Evolutionary conservation across 2,329 filamentous ascomycete genomes (phyloP).

Genomic region (Fusarium multiceps): DNA sequence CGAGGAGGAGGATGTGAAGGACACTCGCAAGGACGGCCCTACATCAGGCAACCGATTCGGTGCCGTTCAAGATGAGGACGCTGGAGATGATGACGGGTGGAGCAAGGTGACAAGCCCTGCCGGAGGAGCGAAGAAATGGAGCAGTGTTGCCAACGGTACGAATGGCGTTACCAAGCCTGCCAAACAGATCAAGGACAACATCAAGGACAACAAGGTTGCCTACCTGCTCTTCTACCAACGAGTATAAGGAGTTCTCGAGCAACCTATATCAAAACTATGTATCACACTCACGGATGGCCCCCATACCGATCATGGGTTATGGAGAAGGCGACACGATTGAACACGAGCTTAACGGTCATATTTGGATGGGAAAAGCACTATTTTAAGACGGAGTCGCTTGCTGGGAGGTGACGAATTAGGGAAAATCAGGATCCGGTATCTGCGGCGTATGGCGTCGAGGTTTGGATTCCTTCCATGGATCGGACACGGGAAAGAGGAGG

Average conservation of each 20-base stretch:
- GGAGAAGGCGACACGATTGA: slow-evolving; percentile 40
- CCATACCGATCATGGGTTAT: slow-evolving; percentile 23
- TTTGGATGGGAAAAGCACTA: slow-evolving; percentile 45
- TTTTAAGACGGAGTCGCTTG: slow-evolving; percentile 42
- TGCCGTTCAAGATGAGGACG: slow-evolving; percentile 72
- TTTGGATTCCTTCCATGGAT: slow-evolving; percentile 32
- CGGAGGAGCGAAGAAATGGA: slow-evolving; percentile 78
- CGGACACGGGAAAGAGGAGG: slow-evolving; percentile 17
- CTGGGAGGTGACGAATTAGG: slow-evolving; percentile 36
- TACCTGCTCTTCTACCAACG: slow-evolving; percentile 96
- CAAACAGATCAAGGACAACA: slow-evolving; percentile 69
- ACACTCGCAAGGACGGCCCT: slow-evolving; percentile 51
- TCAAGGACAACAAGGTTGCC: slow-evolving; percentile 95
- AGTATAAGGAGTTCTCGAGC: slow-evolving; percentile 56
- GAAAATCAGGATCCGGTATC: slow-evolving; percentile 38
- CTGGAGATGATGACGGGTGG: slow-evolving; percentile 79
- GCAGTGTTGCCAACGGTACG: slow-evolving; percentile 73
- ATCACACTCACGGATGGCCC: slow-evolving; percentile 33
- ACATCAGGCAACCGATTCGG: slow-evolving; percentile 77
- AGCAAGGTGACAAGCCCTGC: slow-evolving; percentile 75
- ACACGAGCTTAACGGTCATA: slow-evolving; percentile 43
- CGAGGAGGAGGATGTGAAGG: slow-evolving; percentile 79
- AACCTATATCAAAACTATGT: slow-evolving; percentile 16
- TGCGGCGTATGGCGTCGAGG: slow-evolving; percentile 48
- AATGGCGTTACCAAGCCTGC: slow-evolving; percentile 66